These are phyloP conservation scores for Alnus rubra DNA, from an alignment of 306 rosid species.

Conservation along the genomic window DNA sequence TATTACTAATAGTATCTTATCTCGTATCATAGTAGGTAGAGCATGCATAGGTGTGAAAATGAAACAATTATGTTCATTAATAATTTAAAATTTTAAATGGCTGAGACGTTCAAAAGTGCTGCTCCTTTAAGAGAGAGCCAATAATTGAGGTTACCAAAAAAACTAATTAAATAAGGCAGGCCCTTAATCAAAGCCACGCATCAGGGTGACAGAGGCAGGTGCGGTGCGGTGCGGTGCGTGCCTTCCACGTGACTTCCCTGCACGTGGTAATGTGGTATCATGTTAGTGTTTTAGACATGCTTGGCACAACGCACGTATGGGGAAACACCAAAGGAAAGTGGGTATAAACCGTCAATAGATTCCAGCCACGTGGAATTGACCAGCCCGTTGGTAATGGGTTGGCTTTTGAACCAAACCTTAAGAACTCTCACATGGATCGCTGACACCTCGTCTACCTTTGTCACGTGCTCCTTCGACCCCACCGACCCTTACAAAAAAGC, in stretches of 20 bases:
- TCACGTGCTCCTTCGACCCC: slow-evolving; percentile 73
- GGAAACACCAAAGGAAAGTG: slow-evolving; percentile 36
- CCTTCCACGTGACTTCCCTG: slow-evolving; percentile 29
- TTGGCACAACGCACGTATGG: slow-evolving; percentile 62
- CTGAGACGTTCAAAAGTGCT: not conserved
- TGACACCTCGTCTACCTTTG: slow-evolving; percentile 66
- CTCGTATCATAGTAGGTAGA: too few relatives aligned
- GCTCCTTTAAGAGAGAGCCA: not conserved
- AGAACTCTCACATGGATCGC: slow-evolving; percentile 71
- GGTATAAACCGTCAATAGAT: slow-evolving; percentile 26
- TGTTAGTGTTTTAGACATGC: slow-evolving; percentile 41
- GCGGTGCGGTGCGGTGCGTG: slow-evolving; percentile 16
- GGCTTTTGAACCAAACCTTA: slow-evolving; percentile 43
- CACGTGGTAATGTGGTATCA: slow-evolving; percentile 73
- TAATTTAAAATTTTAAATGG: too few relatives aligned
- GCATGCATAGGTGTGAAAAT: too few relatives aligned
- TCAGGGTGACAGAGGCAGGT: slow-evolving; percentile 18
- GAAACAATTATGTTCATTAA: too few relatives aligned
- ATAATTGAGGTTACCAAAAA: slow-evolving; percentile 5
- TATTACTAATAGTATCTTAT: too few relatives aligned
- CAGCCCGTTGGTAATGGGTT: slow-evolving; percentile 27
- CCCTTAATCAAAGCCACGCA: slow-evolving; percentile 16
- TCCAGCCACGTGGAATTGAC: slow-evolving; percentile 48
- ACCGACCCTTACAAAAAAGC: not conserved
- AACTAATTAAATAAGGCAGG: not conserved